Evolutionary conservation across 2,329 filamentous ascomycete species (phyloP).

Genomic region (Drechslerella dactyloides): DNA sequence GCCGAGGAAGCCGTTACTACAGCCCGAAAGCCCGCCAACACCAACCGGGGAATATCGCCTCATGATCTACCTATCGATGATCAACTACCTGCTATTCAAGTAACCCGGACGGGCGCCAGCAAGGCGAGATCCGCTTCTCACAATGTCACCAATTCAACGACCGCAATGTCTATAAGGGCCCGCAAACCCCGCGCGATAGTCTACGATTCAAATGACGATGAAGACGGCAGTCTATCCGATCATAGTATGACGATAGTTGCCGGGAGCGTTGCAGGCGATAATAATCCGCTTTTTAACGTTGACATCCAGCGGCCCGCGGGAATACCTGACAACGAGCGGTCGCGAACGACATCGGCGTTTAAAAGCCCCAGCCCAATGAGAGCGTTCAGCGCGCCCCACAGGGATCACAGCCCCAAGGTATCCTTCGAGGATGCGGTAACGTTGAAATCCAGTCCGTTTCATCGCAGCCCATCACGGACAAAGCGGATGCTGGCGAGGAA

Average conservation of each 20-base stretch:
- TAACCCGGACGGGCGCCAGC: not conserved
- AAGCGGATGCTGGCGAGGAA: slow-evolving; percentile 39
- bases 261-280: slow-evolving; percentile 23
- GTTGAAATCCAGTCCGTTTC: slow-evolving; percentile 32
- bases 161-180: not conserved
- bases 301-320: slow-evolving; percentile 16
- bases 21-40: slow-evolving; percentile 18
- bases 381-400: slow-evolving; percentile 21
- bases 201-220: slow-evolving; percentile 30
- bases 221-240: slow-evolving; percentile 28
- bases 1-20: slow-evolving; percentile 8
- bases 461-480: slow-evolving; percentile 36
- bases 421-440: slow-evolving; percentile 28
- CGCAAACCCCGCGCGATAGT: slow-evolving; percentile 23
- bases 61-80: slow-evolving; percentile 4
- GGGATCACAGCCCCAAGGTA: slow-evolving; percentile 37
- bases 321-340: slow-evolving; percentile 16
- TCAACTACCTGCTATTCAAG: not conserved
- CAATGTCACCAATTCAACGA: slow-evolving; percentile 2
- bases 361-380: slow-evolving; percentile 34
- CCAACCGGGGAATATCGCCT: slow-evolving; percentile 1
- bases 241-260: slow-evolving; percentile 25
- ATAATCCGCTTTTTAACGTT: slow-evolving; percentile 18
- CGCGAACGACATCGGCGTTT: slow-evolving; percentile 2
- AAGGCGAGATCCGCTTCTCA: slow-evolving; percentile 1